phyloP scores from a whole-genome alignment of 371 early-diverging fungal species.

The Rhizopus arrhizus region DNA sequence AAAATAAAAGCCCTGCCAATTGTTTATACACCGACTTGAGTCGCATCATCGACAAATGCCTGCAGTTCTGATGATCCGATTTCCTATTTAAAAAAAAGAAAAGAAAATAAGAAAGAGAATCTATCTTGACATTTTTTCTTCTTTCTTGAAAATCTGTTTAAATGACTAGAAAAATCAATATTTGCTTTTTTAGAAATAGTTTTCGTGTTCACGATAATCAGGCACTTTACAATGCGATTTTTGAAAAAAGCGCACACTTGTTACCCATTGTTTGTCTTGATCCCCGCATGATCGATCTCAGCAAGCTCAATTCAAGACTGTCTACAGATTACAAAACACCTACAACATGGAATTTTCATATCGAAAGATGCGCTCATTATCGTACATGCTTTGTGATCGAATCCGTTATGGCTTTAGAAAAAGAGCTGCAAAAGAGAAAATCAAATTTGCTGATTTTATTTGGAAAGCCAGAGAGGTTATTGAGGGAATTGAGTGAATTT shows the following conservation, averaged over 20 bases:
- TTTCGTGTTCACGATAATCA: constrained; percentile 45
- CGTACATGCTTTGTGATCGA: constrained; percentile 29
- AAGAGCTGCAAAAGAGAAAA: constrained; percentile 10
- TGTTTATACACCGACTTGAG: too few relatives aligned
- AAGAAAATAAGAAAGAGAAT: background rate
- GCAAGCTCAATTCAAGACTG: constrained; percentile 4
- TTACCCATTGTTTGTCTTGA: constrained; percentile 30
- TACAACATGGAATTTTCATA: constrained; percentile 32
- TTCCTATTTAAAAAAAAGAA: background rate
- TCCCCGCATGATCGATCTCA: constrained; percentile 33
- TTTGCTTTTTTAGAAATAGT: constrained; percentile 40
- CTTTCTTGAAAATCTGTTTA: background rate
- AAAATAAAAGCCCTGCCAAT: too few relatives aligned
- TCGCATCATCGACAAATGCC: background rate
- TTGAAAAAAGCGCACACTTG: constrained; percentile 4
- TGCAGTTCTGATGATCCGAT: constrained; percentile 10
- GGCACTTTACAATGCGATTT: constrained; percentile 15
- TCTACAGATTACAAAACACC: constrained; percentile 8
- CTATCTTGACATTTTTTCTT: background rate
- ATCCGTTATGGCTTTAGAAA: constrained; percentile 26
- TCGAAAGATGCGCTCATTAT: constrained; percentile 24
- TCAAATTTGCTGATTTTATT: constrained; percentile 27
- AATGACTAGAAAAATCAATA: constrained; percentile 18
- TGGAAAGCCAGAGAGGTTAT: constrained; percentile 32
- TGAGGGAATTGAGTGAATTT: constrained; percentile 17